Conservation (phyloP, 305 asterid genomes). For the Vinca major region DNA sequence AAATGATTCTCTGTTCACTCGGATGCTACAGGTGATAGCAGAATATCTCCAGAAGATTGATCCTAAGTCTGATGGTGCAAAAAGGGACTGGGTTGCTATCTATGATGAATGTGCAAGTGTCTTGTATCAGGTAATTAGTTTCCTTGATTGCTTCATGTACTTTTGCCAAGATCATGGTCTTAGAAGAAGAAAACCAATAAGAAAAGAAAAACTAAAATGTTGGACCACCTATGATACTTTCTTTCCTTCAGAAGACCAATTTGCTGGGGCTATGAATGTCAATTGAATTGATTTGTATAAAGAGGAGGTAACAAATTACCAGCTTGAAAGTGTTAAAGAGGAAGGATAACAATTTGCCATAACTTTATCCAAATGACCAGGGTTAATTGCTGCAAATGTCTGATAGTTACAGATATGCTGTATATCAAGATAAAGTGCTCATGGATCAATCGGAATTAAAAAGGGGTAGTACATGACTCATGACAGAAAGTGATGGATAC, state of each 20-base stretch:
- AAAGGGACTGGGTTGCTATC: conserved; percentile 98
- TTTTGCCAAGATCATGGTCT: neutral
- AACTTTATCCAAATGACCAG: neutral
- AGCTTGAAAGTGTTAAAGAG: neutral
- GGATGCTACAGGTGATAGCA: conserved; percentile 70
- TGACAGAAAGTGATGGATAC: neutral
- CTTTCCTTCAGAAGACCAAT: neutral
- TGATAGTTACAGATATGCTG: neutral
- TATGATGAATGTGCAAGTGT: conserved; percentile 95
- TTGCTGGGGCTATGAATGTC: neutral
- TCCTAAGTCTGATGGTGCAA: conserved; percentile 98
- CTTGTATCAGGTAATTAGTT: conserved; percentile 56
- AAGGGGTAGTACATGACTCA: neutral
- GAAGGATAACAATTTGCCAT: neutral
- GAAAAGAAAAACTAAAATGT: neutral
- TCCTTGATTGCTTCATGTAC: conserved; percentile 6
- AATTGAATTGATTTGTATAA: neutral
- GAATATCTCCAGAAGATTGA: conserved; percentile 92
- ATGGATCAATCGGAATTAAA: neutral
- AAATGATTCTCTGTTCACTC: conserved; percentile 13
- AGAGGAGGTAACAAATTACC: neutral
- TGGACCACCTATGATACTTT: neutral
- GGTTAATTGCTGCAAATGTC: neutral
- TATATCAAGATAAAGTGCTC: neutral
- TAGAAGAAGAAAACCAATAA: neutral